phyloP scores from a whole-genome alignment of 2,329 filamentous ascomycete genomes.

The Ophiosphaerella herpotricha region DNA sequence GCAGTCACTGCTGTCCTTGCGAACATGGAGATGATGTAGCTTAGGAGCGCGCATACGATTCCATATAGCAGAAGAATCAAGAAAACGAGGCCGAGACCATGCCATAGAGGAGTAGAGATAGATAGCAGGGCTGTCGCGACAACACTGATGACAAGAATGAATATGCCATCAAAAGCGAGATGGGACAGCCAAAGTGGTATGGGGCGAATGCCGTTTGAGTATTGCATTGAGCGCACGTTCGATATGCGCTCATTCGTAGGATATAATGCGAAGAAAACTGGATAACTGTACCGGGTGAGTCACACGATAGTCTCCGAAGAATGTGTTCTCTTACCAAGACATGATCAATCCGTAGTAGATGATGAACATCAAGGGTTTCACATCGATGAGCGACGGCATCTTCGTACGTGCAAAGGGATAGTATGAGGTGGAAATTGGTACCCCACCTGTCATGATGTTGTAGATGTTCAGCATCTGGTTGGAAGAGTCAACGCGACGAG shows the following conservation, averaged over 20 bases:
- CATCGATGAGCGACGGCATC: conserved; percentile 13
- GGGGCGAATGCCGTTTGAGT: conserved; percentile 84
- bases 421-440: conserved; percentile 24
- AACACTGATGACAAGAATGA: conserved; percentile 68
- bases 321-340: conserved; percentile 55
- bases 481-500: conserved; percentile 48
- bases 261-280: conserved; percentile 85
- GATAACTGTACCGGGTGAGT: conserved; percentile 75
- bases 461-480: conserved; percentile 23
- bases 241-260: conserved; percentile 77
- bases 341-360: conserved; percentile 74
- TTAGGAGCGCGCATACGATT: conserved; percentile 71
- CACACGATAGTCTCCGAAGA: background rate
- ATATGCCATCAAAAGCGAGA: conserved; percentile 73
- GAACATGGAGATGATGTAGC: conserved; percentile 81
- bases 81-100: conserved; percentile 77
- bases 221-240: conserved; percentile 80
- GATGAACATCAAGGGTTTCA: conserved; percentile 60
- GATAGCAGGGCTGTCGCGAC: conserved; percentile 69
- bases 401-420: conserved; percentile 14
- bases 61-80: conserved; percentile 79
- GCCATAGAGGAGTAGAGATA: conserved; percentile 64
- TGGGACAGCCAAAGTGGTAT: conserved; percentile 84
- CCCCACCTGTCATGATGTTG: conserved; percentile 18
- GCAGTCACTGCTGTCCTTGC: conserved; percentile 71